A percentile compares a stretch with the other conserved stretches of the same genome.
Evolutionary conservation across 805 yeast genomes (phyloP).

Genomic region (Kuraishia ogatae): DNA sequence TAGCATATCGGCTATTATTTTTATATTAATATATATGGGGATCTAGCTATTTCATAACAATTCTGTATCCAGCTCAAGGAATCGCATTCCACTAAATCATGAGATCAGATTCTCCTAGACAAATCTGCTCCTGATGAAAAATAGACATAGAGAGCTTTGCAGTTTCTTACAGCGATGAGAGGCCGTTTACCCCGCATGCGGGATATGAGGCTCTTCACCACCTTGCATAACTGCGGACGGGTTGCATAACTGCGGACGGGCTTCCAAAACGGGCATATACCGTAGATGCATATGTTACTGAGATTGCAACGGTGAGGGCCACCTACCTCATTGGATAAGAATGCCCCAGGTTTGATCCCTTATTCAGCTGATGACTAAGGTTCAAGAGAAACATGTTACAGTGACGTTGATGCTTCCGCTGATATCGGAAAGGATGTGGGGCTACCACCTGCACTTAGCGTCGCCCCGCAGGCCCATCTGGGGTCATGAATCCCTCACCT

Average conservation of each 20-base stretch:
- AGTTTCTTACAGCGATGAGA: neutral
- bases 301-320: neutral
- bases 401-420: neutral
- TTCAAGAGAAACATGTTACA: neutral
- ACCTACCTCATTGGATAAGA: neutral
- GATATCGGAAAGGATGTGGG: neutral
- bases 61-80: too few species aligned
- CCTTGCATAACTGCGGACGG: neutral
- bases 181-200: neutral
- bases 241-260: neutral
- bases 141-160: too few species aligned
- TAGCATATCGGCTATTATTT: too few species aligned
- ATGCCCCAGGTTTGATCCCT: neutral
- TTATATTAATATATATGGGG: too few species aligned
- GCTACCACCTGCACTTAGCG: neutral
- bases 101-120: too few species aligned
- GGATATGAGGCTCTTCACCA: neutral
- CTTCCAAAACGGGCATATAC: neutral
- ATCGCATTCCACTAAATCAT: too few species aligned
- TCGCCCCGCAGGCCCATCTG: neutral
- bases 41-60: too few species aligned
- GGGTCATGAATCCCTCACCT: neutral
- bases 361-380: neutral
- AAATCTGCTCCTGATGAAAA: too few species aligned
- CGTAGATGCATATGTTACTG: neutral